Evolutionary conservation across 1,284 basidiomycete species (phyloP).

Genomic region (Trichosporon inkin): DNA sequence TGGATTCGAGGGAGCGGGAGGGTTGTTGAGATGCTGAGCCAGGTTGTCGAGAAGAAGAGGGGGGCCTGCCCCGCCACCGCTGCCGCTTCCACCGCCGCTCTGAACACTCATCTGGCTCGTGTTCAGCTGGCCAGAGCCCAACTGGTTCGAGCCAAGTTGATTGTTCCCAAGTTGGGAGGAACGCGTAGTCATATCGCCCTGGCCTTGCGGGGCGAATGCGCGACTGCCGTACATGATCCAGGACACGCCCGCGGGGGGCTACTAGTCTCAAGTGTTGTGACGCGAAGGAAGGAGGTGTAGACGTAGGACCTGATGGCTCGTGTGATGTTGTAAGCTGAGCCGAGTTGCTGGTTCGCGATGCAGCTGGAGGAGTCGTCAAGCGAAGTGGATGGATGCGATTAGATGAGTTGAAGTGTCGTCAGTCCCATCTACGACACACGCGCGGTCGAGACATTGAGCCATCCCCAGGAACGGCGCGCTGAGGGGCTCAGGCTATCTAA

Average conservation of each 20-base stretch:
- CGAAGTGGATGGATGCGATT: not conserved
- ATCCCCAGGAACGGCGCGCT: too few relatives aligned
- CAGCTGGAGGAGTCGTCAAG: not conserved
- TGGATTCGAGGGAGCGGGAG: slow-evolving; percentile 36
- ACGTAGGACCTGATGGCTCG: not conserved
- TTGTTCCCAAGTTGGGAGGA: not conserved
- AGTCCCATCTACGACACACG: not conserved
- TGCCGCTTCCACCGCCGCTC: not conserved
- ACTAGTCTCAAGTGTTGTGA: not conserved
- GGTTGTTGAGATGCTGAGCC: slow-evolving; percentile 51
- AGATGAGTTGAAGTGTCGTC: slow-evolving; percentile 3
- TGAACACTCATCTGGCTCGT: slow-evolving; percentile 6
- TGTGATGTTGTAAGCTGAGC: not conserved
- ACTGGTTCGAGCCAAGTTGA: not conserved
- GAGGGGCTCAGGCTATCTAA: not conserved
- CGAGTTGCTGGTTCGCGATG: not conserved
- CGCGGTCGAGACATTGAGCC: not conserved
- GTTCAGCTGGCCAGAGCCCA: not conserved
- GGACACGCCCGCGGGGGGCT: slow-evolving; percentile 5
- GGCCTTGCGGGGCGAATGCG: slow-evolving; percentile 18
- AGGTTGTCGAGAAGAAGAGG: slow-evolving; percentile 48
- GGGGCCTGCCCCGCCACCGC: slow-evolving; percentile 23
- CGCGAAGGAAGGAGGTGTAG: not conserved
- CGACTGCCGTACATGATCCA: slow-evolving; percentile 20
- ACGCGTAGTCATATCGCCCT: slow-evolving; percentile 19